phyloP scores from a whole-genome alignment of 331 rosid species.

The Acacia pycnantha region DNA sequence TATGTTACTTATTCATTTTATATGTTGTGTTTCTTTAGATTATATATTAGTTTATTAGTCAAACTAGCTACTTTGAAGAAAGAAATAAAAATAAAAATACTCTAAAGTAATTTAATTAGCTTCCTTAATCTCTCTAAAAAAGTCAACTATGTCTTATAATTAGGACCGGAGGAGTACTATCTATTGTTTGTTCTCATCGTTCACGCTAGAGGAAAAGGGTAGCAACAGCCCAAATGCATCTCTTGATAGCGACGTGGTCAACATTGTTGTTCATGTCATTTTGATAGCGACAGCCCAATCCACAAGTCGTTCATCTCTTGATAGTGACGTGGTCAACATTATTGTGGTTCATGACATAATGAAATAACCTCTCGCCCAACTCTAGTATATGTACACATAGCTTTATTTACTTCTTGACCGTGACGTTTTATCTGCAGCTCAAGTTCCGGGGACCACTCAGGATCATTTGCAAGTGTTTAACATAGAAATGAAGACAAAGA shows the following conservation, averaged over 20 bases:
- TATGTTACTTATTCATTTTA: too few relatives aligned
- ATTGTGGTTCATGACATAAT: constrained; percentile 8
- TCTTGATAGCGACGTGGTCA: constrained; percentile 1
- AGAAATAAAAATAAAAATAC: too few relatives aligned
- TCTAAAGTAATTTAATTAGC: too few relatives aligned
- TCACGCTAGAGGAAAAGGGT: not conserved
- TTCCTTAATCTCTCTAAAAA: too few relatives aligned
- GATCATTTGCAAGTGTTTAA: constrained; percentile 82
- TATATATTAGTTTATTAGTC: too few relatives aligned
- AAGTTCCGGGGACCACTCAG: constrained; percentile 75
- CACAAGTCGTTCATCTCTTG: constrained; percentile 3
- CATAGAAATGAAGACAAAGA: constrained; percentile 63
- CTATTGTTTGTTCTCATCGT: not conserved
- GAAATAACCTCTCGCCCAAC: not conserved
- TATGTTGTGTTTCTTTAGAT: too few relatives aligned
- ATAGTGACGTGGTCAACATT: not conserved
- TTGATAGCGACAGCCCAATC: not conserved
- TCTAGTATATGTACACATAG: not conserved
- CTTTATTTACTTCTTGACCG: constrained; percentile 2
- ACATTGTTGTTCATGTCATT: constrained; percentile 1
- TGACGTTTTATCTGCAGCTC: constrained; percentile 47
- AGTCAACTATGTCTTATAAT: too few relatives aligned
- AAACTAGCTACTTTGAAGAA: too few relatives aligned
- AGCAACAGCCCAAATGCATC: not conserved
- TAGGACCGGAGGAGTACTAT: too few relatives aligned